Conservation (phyloP, 352 stramenopile genomes). For the Globisporangium abappressorium region DNA sequence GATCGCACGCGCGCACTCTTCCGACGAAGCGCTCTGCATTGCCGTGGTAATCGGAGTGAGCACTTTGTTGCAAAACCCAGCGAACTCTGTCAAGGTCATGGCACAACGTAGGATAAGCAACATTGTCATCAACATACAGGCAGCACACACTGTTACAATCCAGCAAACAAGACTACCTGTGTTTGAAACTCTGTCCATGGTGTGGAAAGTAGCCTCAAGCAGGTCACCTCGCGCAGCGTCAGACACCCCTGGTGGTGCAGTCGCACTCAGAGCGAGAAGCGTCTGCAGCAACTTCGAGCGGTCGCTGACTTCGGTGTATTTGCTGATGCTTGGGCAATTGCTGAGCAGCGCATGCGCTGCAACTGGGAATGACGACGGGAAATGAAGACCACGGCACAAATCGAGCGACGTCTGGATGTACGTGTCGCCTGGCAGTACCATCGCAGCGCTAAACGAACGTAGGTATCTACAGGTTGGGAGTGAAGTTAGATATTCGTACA, state of each 20-base stretch:
- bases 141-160: neutral
- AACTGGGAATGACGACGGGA: constrained; percentile 35
- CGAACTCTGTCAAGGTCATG: constrained; percentile 37
- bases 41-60: constrained; percentile 30
- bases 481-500: neutral
- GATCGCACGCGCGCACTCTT: constrained; percentile 28
- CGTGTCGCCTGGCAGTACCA: constrained; percentile 45
- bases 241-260: constrained; percentile 10
- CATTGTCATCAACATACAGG: constrained; percentile 5
- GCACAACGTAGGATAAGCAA: neutral
- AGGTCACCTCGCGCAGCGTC: constrained; percentile 20
- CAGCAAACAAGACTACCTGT: constrained; percentile 27
- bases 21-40: constrained; percentile 30
- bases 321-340: constrained; percentile 53
- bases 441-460: constrained; percentile 45
- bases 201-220: constrained; percentile 60
- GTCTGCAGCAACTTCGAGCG: constrained; percentile 38
- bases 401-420: constrained; percentile 42
- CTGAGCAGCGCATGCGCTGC: constrained; percentile 49
- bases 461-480: constrained; percentile 42
- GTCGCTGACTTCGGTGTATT: constrained; percentile 59
- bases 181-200: constrained; percentile 41
- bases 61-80: constrained; percentile 44
- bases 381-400: constrained; percentile 52
- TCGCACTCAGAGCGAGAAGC: constrained; percentile 20